These are phyloP conservation scores for Wickerhamomyces alni DNA, from an alignment of 805 yeast genomes.

Conservation along the genomic window DNA sequence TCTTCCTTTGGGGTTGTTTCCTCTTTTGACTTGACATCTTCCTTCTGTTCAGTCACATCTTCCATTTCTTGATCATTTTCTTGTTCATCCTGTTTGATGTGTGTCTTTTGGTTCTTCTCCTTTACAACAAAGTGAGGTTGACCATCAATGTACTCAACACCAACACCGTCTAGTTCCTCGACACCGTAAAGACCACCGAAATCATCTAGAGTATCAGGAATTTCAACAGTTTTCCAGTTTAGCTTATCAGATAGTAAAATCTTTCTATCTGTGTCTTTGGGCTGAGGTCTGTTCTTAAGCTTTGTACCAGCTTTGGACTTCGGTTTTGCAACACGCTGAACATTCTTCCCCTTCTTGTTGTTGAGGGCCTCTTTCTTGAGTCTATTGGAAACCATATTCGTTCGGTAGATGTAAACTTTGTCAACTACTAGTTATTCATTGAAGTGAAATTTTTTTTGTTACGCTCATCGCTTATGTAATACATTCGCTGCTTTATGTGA, in stretches of 20 bases:
- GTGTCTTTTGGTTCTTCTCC: slow-evolving; percentile 23
- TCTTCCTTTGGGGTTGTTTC: too few species aligned
- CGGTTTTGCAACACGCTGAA: slow-evolving; percentile 2
- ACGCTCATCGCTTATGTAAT: slow-evolving; percentile 15
- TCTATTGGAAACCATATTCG: slow-evolving; percentile 9
- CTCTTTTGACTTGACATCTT: slow-evolving; percentile 17
- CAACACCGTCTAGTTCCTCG: slow-evolving; percentile 93
- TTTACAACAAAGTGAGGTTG: slow-evolving; percentile 50
- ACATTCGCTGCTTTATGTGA: too few species aligned
- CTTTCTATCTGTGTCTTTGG: slow-evolving; percentile 1
- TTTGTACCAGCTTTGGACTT: slow-evolving; percentile 1
- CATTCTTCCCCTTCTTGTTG: slow-evolving; percentile 3
- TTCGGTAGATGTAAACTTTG: background rate
- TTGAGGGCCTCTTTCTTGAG: slow-evolving; percentile 5
- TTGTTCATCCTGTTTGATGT: slow-evolving; percentile 11
- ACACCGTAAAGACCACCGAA: slow-evolving; percentile 88
- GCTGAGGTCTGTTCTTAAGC: background rate
- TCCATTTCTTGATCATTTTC: slow-evolving; percentile 20
- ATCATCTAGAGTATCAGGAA: slow-evolving; percentile 80
- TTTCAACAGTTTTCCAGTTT: slow-evolving; percentile 75
- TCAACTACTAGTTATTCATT: background rate
- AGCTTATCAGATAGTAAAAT: slow-evolving; percentile 45
- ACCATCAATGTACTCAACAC: slow-evolving; percentile 68
- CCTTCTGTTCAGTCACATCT: slow-evolving; percentile 6
- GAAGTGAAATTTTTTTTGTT: slow-evolving; percentile 4